These are phyloP conservation scores for Russula ochroleuca DNA, from an alignment of 768 basidiomycete genomes.

Conservation along the genomic window DNA sequence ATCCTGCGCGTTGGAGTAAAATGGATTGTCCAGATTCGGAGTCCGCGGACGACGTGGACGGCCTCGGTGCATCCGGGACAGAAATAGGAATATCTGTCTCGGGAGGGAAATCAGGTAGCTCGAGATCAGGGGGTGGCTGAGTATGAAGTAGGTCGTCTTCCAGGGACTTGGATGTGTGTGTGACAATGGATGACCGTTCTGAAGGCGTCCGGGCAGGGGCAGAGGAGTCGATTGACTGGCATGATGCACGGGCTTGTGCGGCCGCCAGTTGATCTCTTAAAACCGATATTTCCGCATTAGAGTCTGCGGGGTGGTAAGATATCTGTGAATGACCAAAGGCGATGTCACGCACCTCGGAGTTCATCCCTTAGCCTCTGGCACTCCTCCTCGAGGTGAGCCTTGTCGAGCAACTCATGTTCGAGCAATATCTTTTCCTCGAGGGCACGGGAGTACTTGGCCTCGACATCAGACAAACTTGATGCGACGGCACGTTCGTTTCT, in stretches of 20 bases:
- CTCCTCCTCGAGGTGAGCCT: conserved; percentile 86
- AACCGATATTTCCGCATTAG: conserved; percentile 78
- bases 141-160: conserved; percentile 59
- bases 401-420: conserved; percentile 91
- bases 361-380: conserved; percentile 90
- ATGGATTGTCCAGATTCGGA: conserved; percentile 41
- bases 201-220: conserved; percentile 30
- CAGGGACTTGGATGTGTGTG: conserved; percentile 33
- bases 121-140: conserved; percentile 56
- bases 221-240: conserved; percentile 25
- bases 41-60: conserved; percentile 24
- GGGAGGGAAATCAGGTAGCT: conserved; percentile 52
- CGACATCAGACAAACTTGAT: conserved; percentile 77
- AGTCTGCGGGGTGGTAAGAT: conserved; percentile 49
- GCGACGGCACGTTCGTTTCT: conserved; percentile 87
- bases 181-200: conserved; percentile 34
- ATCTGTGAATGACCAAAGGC: conserved; percentile 5
- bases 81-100: conserved; percentile 27
- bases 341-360: conserved; percentile 62
- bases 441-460: conserved; percentile 82
- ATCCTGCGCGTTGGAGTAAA: conserved; percentile 50
- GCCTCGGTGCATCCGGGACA: conserved; percentile 17
- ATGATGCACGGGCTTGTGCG: conserved; percentile 36
- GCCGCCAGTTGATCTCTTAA: conserved; percentile 67
- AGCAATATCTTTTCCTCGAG: conserved; percentile 96